These are phyloP conservation scores for Aspergillus indologenus DNA, from an alignment of 495 filamentous ascomycete genomes.

Conservation along the genomic window DNA sequence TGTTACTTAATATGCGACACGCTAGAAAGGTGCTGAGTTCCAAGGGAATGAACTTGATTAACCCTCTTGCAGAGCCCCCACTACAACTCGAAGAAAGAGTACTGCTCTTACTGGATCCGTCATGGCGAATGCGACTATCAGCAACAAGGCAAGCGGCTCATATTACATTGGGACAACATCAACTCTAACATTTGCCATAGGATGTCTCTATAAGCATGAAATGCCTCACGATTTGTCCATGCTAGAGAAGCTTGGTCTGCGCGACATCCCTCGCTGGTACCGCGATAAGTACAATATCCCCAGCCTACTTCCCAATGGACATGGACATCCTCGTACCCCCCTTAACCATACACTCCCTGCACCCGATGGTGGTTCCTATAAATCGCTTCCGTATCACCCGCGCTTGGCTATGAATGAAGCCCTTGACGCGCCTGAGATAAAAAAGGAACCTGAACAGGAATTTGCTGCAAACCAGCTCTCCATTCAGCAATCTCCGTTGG, in stretches of 20 bases:
- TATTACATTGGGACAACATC: slow-evolving; percentile 9
- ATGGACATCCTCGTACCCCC: slow-evolving; percentile 18
- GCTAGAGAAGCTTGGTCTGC: slow-evolving; percentile 61
- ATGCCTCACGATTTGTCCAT: slow-evolving; percentile 65
- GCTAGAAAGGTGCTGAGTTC: not conserved
- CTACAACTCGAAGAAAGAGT: slow-evolving; percentile 57
- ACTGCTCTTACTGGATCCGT: slow-evolving; percentile 84
- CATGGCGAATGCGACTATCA: slow-evolving; percentile 79
- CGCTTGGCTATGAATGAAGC: slow-evolving; percentile 15
- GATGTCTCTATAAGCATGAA: slow-evolving; percentile 83
- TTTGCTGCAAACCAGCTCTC: slow-evolving; percentile 7
- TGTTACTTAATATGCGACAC: slow-evolving; percentile 7
- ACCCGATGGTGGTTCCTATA: slow-evolving; percentile 18
- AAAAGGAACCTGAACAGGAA: slow-evolving; percentile 18
- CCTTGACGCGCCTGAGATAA: slow-evolving; percentile 10
- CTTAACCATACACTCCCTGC: slow-evolving; percentile 11
- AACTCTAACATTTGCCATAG: slow-evolving; percentile 16
- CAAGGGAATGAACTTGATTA: slow-evolving; percentile 1
- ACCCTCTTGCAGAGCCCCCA: slow-evolving; percentile 11
- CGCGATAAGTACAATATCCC: slow-evolving; percentile 41
- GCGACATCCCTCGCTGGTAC: slow-evolving; percentile 55
- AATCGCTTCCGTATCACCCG: slow-evolving; percentile 23
- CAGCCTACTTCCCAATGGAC: slow-evolving; percentile 25
- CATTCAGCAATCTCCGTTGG: slow-evolving; percentile 11
- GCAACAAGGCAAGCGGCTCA: slow-evolving; percentile 56